A percentile compares a stretch with the other conserved stretches of the same genome.
phyloP scores from a whole-genome alignment of 2,329 filamentous ascomycete genomes.

The Pseudogymnoascus sp. region DNA sequence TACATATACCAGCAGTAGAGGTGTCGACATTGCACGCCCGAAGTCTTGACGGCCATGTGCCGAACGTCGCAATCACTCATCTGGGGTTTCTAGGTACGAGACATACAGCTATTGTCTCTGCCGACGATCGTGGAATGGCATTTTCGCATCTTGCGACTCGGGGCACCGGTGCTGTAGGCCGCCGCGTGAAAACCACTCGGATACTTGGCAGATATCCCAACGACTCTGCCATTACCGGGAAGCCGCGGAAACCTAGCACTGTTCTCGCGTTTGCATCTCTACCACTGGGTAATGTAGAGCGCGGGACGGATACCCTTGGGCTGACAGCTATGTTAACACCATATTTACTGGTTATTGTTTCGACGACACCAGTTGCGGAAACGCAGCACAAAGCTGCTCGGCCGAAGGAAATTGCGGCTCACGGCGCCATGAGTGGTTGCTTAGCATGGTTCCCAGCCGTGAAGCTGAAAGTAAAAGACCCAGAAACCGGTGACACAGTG shows the following conservation, averaged over 20 bases:
- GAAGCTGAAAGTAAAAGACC: constrained; percentile 70
- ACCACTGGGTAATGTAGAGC: constrained; percentile 88
- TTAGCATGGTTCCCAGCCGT: constrained; percentile 97
- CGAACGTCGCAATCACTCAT: constrained; percentile 71
- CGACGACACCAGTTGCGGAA: constrained; percentile 89
- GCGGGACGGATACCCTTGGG: constrained; percentile 77
- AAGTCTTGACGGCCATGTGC: constrained; percentile 73
- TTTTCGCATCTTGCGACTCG: constrained; percentile 94
- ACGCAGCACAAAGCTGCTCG: constrained; percentile 91
- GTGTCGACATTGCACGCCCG: constrained; percentile 54
- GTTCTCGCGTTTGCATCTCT: constrained; percentile 86
- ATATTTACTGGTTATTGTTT: constrained; percentile 92
- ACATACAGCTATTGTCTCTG: constrained; percentile 89
- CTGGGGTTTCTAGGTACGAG: constrained; percentile 91
- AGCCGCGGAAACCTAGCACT: constrained; percentile 80
- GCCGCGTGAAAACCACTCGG: constrained; percentile 80
- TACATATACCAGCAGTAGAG: constrained; percentile 74
- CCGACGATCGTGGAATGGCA: constrained; percentile 92
- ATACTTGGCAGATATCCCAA: constrained; percentile 88
- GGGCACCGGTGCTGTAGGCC: constrained; percentile 76
- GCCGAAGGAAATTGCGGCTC: constrained; percentile 82
- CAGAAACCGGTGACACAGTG: constrained; percentile 56
- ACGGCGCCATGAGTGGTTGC: constrained; percentile 88
- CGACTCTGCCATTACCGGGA: constrained; percentile 49
- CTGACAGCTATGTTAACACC: constrained; percentile 93